Percentiles rank a stretch among this genome's conserved stretches.
Evolutionary conservation across 306 rosid species (phyloP).

Genomic region (Neltuma alba): DNA sequence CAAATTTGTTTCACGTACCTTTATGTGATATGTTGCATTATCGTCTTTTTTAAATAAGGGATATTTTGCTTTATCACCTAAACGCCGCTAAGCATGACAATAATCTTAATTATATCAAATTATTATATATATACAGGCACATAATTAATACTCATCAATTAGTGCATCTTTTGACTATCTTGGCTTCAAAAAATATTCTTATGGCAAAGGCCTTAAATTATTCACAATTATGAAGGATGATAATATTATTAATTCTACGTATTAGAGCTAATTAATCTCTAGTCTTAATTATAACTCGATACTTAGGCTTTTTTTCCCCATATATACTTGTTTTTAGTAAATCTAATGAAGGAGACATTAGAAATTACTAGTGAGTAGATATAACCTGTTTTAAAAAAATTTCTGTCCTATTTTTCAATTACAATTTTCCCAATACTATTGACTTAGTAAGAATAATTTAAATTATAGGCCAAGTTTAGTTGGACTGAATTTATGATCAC

Average conservation of each 20-base stretch:
- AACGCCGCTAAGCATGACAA: slow-evolving; percentile 40
- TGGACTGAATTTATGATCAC: too few relatives aligned
- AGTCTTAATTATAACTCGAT: neutral
- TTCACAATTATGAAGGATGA: neutral
- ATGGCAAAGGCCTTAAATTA: neutral
- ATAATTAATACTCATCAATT: slow-evolving; percentile 34
- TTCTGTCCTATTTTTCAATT: too few relatives aligned
- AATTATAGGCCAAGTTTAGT: too few relatives aligned
- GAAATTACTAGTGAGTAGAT: too few relatives aligned
- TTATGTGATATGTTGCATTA: too few relatives aligned
- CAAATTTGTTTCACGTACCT: neutral
- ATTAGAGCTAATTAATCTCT: neutral
- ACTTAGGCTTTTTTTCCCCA: neutral
- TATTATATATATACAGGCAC: neutral
- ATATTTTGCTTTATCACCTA: neutral
- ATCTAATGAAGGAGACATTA: too few relatives aligned
- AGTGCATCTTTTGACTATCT: slow-evolving; percentile 38
- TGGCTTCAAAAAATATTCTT: neutral
- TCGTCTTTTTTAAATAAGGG: too few relatives aligned
- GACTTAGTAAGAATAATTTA: too few relatives aligned
- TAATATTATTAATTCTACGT: neutral
- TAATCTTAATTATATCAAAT: neutral
- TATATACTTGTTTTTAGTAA: too few relatives aligned
- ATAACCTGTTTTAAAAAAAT: too few relatives aligned
- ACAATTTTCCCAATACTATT: too few relatives aligned